Percentiles rank a stretch among this genome's conserved stretches.
These are phyloP conservation scores for Cytospora mali DNA, from an alignment of 2,329 filamentous ascomycete genomes.

Conservation along the genomic window DNA sequence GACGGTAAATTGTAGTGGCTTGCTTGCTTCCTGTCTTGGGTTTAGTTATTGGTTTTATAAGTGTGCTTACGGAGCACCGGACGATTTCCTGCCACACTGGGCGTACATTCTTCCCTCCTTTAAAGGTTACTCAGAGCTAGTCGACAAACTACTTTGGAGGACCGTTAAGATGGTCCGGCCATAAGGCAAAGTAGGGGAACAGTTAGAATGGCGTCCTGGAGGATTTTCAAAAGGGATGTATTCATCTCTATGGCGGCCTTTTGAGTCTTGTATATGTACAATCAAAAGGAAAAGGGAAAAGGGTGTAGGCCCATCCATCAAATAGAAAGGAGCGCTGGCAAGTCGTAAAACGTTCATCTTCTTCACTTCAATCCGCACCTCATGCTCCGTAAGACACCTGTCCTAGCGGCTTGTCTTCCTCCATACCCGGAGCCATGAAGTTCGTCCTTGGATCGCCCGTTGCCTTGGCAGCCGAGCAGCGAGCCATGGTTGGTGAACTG, in stretches of 20 bases:
- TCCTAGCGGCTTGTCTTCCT: slow-evolving; percentile 63
- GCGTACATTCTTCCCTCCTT: background rate
- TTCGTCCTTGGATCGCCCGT: slow-evolving; percentile 77
- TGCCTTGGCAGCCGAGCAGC: slow-evolving; percentile 91
- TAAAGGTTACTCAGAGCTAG: background rate
- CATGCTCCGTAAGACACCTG: slow-evolving; percentile 62
- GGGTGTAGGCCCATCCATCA: slow-evolving; percentile 34
- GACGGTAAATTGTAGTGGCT: too few relatives aligned
- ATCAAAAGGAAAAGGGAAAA: slow-evolving; percentile 21
- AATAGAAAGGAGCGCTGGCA: slow-evolving; percentile 40
- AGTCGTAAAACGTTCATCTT: slow-evolving; percentile 32
- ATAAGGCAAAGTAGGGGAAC: background rate
- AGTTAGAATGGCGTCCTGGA: too few relatives aligned
- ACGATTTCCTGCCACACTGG: too few relatives aligned
- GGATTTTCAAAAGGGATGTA: slow-evolving; percentile 9
- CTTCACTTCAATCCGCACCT: slow-evolving; percentile 32
- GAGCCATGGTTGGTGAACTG: slow-evolving; percentile 97
- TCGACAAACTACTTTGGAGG: background rate
- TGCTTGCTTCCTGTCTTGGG: too few relatives aligned
- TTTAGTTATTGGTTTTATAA: too few relatives aligned
- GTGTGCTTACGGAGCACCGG: too few relatives aligned
- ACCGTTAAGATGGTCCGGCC: too few relatives aligned
- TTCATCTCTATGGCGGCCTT: slow-evolving; percentile 29
- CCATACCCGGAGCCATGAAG: slow-evolving; percentile 73
- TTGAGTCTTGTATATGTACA: slow-evolving; percentile 34